Evolutionary conservation across 495 filamentous ascomycete genomes (phyloP), one percentile per base, ranked within the genome.

Genomic region (Xylaria intraflava): DNA sequence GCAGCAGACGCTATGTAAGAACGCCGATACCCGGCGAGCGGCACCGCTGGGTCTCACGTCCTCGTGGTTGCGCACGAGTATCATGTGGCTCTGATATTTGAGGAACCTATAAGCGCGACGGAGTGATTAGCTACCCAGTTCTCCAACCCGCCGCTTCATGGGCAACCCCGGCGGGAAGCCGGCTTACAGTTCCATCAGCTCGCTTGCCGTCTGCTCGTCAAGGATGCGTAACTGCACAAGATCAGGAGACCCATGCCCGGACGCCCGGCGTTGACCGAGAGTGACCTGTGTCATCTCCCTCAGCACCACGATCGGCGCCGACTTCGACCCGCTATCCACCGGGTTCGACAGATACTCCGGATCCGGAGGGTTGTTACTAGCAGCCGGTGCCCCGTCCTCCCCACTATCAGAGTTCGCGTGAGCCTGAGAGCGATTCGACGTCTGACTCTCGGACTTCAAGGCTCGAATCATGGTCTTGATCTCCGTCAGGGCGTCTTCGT

Each of bases 31-130:
- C 23, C 54, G 56, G 9, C 64, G 61, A 19, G 51, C 46, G 30
- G 59, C 59, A 24, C 72, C 66, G 14, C 61, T 68, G 43, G 67
- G 62, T 3, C 61, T 63, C 36, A 65, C 31, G 3, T 65, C 62
- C 6, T 59, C 62, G 26, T 53, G 30, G 12, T 35, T 48, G 35
- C 62, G 59, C 20, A 57, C 62, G 20, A 61, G 54, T 9, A 65
- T 57, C 27, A 55, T 63, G 22, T 65, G 62, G 22, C 60, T 51
- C 49, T 65, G 62, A 31, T 65, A 27, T 22, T 59, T 61, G 31
- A 56, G 49, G 36, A 61, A 65, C 1, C 62, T 65, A n/a, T 23
- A 20, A 11, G 1, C 10, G 17, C 2, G 14, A n/a, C 14, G 43
- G 23, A 27, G 46, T 2, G 50, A 42, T 46, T 17, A 35, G 26